A percentile compares a stretch with the other conserved stretches of the same genome.
Conservation (phyloP, 495 filamentous ascomycete genomes). For the Podospora sp. region DNA sequence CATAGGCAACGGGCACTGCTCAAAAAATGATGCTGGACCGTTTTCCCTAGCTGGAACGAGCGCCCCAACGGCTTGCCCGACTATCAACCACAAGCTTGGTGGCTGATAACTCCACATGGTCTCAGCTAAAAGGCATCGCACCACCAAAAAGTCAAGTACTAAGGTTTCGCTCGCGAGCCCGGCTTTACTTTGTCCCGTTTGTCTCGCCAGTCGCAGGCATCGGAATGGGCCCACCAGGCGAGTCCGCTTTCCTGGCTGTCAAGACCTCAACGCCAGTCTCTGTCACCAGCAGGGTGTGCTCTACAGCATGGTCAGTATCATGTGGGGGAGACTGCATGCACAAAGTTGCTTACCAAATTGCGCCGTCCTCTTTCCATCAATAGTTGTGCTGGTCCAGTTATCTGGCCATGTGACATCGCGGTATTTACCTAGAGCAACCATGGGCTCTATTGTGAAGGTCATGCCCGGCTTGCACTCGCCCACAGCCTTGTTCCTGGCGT, state of each 20-base stretch:
- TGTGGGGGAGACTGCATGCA: background rate
- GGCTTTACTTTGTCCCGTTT: background rate
- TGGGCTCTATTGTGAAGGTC: conserved; percentile 93
- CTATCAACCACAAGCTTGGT: background rate
- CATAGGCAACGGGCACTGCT: background rate
- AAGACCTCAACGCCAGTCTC: conserved; percentile 91
- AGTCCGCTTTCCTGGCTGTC: conserved; percentile 78
- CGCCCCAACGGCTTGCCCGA: background rate
- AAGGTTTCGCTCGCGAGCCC: background rate
- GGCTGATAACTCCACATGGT: no score
- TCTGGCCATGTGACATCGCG: conserved; percentile 87
- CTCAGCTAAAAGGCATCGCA: no score
- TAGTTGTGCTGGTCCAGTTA: conserved; percentile 85
- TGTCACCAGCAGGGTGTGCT: conserved; percentile 93
- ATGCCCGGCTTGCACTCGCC: conserved; percentile 84
- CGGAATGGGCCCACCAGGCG: conserved; percentile 79
- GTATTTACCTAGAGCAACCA: conserved; percentile 82
- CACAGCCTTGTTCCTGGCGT: conserved; percentile 88
- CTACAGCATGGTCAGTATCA: conserved; percentile 40
- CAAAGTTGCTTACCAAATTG: conserved; percentile 65
- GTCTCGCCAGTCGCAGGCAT: conserved; percentile 51
- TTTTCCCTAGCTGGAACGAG: background rate
- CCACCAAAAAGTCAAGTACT: no score
- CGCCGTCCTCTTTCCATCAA: conserved; percentile 78
- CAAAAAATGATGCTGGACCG: background rate